A percentile compares a stretch with the other conserved stretches of the same genome.
phyloP scores from a whole-genome alignment of 1,284 basidiomycete genomes.

The Fomitopsis pinicola region DNA sequence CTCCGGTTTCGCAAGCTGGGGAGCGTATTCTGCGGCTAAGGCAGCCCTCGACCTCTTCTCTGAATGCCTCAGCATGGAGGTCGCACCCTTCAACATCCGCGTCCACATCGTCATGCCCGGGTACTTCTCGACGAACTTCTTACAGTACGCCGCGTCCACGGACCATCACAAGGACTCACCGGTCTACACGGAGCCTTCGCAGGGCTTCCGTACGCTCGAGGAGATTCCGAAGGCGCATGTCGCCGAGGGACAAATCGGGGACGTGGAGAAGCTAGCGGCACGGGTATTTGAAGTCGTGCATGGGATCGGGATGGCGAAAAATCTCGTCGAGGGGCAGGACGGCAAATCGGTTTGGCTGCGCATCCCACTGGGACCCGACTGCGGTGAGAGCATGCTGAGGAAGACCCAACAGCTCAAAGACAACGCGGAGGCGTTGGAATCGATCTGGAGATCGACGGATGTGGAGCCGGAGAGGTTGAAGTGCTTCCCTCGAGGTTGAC shows the following conservation, averaged over 20 bases:
- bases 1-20: conserved; percentile 13
- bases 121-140: conserved; percentile 28
- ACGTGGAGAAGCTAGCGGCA: conserved; percentile 16
- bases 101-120: conserved; percentile 26
- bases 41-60: conserved; percentile 27
- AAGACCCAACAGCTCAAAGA: conserved; percentile 9
- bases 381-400: neutral
- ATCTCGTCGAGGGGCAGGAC: neutral
- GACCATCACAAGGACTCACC: conserved; percentile 1
- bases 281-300: conserved; percentile 21
- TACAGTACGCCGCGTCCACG: conserved; percentile 11
- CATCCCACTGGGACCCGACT: neutral
- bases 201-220: conserved; percentile 14
- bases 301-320: conserved; percentile 1
- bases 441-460: conserved; percentile 23
- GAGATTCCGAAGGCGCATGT: conserved; percentile 5
- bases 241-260: conserved; percentile 16
- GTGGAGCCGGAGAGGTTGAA: conserved; percentile 15
- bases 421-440: conserved; percentile 19
- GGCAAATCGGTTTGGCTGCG: neutral
- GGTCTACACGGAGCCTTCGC: conserved; percentile 19
- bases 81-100: conserved; percentile 25
- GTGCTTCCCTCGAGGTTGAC: conserved; percentile 1
- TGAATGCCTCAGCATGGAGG: conserved; percentile 24
- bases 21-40: conserved; percentile 25